A percentile compares a stretch with the other conserved stretches of the same genome.
Conservation (phyloP, 192 early-diverging fungal species). For the Podila epicladia region DNA sequence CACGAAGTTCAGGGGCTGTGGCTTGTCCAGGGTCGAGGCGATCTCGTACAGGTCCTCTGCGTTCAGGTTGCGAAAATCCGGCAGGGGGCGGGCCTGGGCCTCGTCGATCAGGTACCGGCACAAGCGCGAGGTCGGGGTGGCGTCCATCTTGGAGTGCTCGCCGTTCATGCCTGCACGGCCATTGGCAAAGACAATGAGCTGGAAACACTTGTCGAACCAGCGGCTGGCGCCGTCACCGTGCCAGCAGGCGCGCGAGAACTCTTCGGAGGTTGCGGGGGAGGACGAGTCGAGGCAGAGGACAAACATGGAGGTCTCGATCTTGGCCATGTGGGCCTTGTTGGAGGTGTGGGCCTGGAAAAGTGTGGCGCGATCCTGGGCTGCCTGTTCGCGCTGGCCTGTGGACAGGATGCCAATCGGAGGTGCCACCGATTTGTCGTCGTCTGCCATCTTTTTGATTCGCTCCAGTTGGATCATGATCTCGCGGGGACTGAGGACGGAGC, state of each 20-base stretch:
- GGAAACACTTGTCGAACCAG: slow-evolving; percentile 89
- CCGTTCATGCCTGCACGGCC: slow-evolving; percentile 72
- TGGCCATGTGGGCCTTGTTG: slow-evolving; percentile 70
- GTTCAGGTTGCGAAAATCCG: slow-evolving; percentile 43
- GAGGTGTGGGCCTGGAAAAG: slow-evolving; percentile 65
- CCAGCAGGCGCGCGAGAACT: slow-evolving; percentile 81
- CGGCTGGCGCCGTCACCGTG: slow-evolving; percentile 85
- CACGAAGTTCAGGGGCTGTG: slow-evolving; percentile 68
- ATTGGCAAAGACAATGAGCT: slow-evolving; percentile 76
- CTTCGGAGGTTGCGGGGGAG: slow-evolving; percentile 73
- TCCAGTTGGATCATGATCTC: slow-evolving; percentile 69
- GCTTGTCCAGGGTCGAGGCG: slow-evolving; percentile 44
- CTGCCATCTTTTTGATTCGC: slow-evolving; percentile 71
- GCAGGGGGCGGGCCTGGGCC: slow-evolving; percentile 31
- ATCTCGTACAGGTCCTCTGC: slow-evolving; percentile 43
- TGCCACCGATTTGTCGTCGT: slow-evolving; percentile 52
- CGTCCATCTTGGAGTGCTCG: slow-evolving; percentile 76
- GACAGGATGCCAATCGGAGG: slow-evolving; percentile 69
- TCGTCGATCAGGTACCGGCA: slow-evolving; percentile 74
- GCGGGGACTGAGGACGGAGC: slow-evolving; percentile 39
- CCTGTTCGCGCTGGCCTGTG: slow-evolving; percentile 62
- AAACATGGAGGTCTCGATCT: slow-evolving; percentile 80
- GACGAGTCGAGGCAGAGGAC: slow-evolving; percentile 81
- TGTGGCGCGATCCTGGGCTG: slow-evolving; percentile 62
- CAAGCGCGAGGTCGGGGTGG: slow-evolving; percentile 79